phyloP scores from a whole-genome alignment of 1,284 basidiomycete species.

The Peniophora sp. region DNA sequence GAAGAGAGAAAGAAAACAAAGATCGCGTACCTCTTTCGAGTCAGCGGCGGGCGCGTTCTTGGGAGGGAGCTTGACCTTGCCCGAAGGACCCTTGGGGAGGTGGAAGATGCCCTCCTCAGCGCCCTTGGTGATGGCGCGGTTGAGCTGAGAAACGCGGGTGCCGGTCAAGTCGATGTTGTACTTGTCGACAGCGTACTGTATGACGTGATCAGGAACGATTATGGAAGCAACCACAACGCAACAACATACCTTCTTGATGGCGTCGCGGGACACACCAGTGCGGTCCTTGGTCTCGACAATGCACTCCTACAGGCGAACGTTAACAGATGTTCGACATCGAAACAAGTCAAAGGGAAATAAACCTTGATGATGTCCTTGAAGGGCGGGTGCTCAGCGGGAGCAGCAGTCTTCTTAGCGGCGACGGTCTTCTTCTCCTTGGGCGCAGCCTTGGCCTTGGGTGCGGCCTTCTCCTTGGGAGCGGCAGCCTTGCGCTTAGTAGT shows the following conservation, averaged over 20 bases:
- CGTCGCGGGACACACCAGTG: slow-evolving; percentile 65
- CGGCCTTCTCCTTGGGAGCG: slow-evolving; percentile 19
- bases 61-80: slow-evolving; percentile 65
- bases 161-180: slow-evolving; percentile 56
- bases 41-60: slow-evolving; percentile 31
- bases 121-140: slow-evolving; percentile 65
- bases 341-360: slow-evolving; percentile 13
- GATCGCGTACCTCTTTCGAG: slow-evolving; percentile 48
- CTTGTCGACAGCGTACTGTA: slow-evolving; percentile 65
- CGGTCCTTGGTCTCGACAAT: slow-evolving; percentile 59
- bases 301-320: slow-evolving; percentile 44
- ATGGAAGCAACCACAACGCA: slow-evolving; percentile 3
- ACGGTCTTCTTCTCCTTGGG: slow-evolving; percentile 18
- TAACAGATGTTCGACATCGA: slow-evolving; percentile 3
- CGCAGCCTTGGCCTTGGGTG: slow-evolving; percentile 19
- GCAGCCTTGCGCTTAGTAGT: slow-evolving; percentile 13
- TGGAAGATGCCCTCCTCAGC: slow-evolving; percentile 54
- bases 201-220: background rate
- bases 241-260: slow-evolving; percentile 66
- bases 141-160: slow-evolving; percentile 57
- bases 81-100: slow-evolving; percentile 69
- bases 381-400: slow-evolving; percentile 32
- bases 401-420: slow-evolving; percentile 11
- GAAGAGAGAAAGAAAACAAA: background rate
- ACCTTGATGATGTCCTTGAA: slow-evolving; percentile 62